A percentile compares a stretch with the other conserved stretches of the same genome.
These are phyloP conservation scores for Carex myosuroides DNA, from an alignment of 176 grass and related monocot species.

Conservation along the genomic window DNA sequence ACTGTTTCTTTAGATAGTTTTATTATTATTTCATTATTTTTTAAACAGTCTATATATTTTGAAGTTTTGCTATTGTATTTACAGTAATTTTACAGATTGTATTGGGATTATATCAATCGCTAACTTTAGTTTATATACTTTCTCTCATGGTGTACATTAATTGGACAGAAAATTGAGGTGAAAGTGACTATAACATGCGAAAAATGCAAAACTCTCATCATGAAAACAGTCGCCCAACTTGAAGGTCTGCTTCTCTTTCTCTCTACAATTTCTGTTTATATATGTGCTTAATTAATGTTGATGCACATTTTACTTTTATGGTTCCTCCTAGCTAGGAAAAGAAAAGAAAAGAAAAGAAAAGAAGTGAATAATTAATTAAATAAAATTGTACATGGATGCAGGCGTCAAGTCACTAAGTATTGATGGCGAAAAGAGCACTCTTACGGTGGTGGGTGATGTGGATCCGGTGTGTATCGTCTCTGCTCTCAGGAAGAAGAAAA, in stretches of 20 bases:
- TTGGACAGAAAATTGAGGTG: slow-evolving; percentile 50
- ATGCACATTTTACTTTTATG: not conserved
- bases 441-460: slow-evolving; percentile 46
- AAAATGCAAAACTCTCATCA: slow-evolving; percentile 30
- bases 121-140: not conserved
- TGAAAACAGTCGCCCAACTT: slow-evolving; percentile 32
- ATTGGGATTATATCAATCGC: not conserved
- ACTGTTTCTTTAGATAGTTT: too few relatives aligned
- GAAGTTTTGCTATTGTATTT: not conserved
- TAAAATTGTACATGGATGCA: not conserved
- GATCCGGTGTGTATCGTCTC: slow-evolving; percentile 43
- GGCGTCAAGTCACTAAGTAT: slow-evolving; percentile 43
- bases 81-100: not conserved
- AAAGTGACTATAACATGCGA: slow-evolving; percentile 22
- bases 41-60: too few relatives aligned
- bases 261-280: not conserved
- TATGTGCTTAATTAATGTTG: not conserved
- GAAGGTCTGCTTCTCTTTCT: slow-evolving; percentile 5
- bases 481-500: slow-evolving; percentile 36
- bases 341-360: too few relatives aligned
- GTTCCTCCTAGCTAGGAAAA: too few relatives aligned
- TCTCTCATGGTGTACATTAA: not conserved
- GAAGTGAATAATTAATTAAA: not conserved
- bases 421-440: slow-evolving; percentile 38
- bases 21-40: too few relatives aligned